Conservation (phyloP, 2,329 filamentous ascomycete genomes). For the Cladophialophora yegresii region DNA sequence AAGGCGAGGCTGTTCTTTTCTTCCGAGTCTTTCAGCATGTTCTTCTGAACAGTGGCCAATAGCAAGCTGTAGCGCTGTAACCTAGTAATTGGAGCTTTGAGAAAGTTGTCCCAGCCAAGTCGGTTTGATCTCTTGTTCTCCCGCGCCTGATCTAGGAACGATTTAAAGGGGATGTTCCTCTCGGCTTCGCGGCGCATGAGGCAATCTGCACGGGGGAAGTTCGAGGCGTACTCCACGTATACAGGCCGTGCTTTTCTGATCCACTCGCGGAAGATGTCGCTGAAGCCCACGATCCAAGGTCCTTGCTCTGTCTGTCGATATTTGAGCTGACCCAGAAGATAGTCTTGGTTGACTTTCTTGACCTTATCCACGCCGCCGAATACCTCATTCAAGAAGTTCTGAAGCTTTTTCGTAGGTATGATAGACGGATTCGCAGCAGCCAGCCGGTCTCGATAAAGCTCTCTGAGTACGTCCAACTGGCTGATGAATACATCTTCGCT, state of each 20-base stretch:
- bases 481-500: conserved; percentile 90
- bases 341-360: conserved; percentile 87
- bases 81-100: conserved; percentile 90
- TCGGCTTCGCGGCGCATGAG: conserved; percentile 81
- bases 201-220: conserved; percentile 81
- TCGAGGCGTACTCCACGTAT: conserved; percentile 89
- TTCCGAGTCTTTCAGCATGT: conserved; percentile 79
- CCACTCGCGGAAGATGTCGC: conserved; percentile 97
- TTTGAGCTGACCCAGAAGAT: conserved; percentile 88
- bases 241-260: conserved; percentile 86
- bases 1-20: conserved; percentile 82
- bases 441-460: conserved; percentile 82
- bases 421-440: conserved; percentile 72
- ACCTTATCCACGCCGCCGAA: conserved; percentile 91
- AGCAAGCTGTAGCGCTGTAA: conserved; percentile 87
- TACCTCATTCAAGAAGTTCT: conserved; percentile 78
- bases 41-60: conserved; percentile 78
- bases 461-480: conserved; percentile 80
- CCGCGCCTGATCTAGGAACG: conserved; percentile 79
- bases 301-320: conserved; percentile 97
- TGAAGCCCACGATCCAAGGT: conserved; percentile 90
- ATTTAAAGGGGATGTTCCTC: conserved; percentile 79
- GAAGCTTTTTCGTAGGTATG: conserved; percentile 73
- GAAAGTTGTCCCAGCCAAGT: conserved; percentile 88
- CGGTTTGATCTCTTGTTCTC: conserved; percentile 77